phyloP scores from a whole-genome alignment of 805 yeast genomes.

The Candida dajiaensis region DNA sequence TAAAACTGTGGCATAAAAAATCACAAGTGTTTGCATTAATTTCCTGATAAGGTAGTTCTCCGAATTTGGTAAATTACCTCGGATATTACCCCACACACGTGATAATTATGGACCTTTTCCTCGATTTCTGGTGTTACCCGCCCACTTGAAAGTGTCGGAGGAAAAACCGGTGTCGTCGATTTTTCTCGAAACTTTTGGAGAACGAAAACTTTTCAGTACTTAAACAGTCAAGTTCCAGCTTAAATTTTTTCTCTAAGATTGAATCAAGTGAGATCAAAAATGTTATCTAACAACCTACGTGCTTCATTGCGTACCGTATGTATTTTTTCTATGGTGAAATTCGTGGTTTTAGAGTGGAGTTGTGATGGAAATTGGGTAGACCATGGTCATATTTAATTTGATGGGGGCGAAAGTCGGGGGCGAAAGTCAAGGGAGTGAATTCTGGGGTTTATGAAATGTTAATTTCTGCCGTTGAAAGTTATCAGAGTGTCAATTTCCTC shows the following conservation, averaged over 20 bases:
- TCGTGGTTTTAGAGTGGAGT: neutral
- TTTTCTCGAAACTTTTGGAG: neutral
- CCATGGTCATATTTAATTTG: neutral
- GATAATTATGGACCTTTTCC: neutral
- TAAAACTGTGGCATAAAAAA: neutral
- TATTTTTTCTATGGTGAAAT: neutral
- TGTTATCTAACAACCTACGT: constrained; percentile 25
- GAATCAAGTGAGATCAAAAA: constrained; percentile 7
- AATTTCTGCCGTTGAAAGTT: neutral
- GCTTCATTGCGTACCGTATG: constrained; percentile 23
- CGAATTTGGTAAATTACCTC: neutral
- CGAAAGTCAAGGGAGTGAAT: too few species aligned
- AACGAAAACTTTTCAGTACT: neutral
- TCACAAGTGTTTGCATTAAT: neutral
- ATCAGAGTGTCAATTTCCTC: neutral
- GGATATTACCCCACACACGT: neutral
- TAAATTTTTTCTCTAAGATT: neutral
- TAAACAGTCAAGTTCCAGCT: neutral
- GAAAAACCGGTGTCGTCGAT: neutral
- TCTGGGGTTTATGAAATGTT: neutral
- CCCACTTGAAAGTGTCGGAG: neutral
- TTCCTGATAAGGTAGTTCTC: too few species aligned
- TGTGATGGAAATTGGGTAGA: neutral
- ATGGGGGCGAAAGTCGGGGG: neutral
- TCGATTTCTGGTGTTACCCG: neutral